Evolutionary conservation across 176 grass and related monocot species (phyloP), one percentile per base, ranked within the genome.

Genomic region (Aegilops tauschii): DNA sequence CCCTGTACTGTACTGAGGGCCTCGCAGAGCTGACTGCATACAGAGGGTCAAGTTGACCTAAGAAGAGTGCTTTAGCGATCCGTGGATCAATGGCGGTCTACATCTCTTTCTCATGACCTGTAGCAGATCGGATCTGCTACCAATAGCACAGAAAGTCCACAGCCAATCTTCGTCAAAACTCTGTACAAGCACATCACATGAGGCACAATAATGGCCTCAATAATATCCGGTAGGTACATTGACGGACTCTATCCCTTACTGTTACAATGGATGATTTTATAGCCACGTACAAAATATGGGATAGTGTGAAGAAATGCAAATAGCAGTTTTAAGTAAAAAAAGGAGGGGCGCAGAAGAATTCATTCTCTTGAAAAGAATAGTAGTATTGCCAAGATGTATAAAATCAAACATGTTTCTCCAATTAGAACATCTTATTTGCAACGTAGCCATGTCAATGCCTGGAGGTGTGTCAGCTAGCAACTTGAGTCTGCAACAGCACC

Each of bases 381-480:
- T 13, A 25, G 2, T 20, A 20, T 69, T 65, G 71, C 37, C 73
- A 77, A 30, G 3, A n/a, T 37, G 67, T 16, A 25, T 40, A 12
- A 40, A 65, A 63, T 42, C 35, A 2, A 62, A 84, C 65, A 71
- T 54, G 69, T 81, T 52, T 44, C 59, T 80, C 80, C 45, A 2
- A 61, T 42, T n/a, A 21, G 12, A 78, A 69, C 63, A 69, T 17
- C 30, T 88, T 88, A 82, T 88, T 85, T 91, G 89, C 82, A 77
- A 77, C 32, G 39, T 69, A 77, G 13, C 37, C 36, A 77, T 70
- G 82, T 77, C 49, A 88, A 62, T 9, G 77, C 39, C 10, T 69
- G 64, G 61, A 75, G 32, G 36, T 37, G 0, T 68, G n/a, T 42
- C 39, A 70, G 12, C 79, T 88, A 91, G 49, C 25, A 75, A 84